These are phyloP conservation scores for Rhodotorula sp. DNA, from an alignment of 1,284 basidiomycete genomes.

Conservation along the genomic window DNA sequence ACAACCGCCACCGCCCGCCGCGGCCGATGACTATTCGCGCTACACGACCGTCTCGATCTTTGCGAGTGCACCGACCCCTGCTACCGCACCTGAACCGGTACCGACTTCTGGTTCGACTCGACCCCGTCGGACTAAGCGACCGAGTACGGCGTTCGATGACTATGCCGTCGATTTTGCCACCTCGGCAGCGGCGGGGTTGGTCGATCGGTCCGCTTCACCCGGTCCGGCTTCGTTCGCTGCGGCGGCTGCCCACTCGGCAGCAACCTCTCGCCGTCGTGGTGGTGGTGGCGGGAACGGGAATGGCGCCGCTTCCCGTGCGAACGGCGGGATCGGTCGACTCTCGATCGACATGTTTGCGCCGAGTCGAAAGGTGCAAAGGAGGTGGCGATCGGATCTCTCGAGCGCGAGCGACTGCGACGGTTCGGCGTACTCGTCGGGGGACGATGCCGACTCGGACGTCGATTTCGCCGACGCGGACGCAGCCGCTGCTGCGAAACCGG, in stretches of 20 bases:
- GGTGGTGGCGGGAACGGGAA: too few relatives aligned
- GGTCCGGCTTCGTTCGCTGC: background rate
- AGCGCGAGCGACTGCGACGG: slow-evolving; percentile 19
- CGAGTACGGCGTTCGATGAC: slow-evolving; percentile 21
- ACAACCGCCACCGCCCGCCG: too few relatives aligned
- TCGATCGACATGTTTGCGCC: background rate
- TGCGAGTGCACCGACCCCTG: background rate
- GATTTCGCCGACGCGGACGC: background rate
- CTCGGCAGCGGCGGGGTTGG: slow-evolving; percentile 1
- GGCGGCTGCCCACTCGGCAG: too few relatives aligned
- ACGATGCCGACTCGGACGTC: slow-evolving; percentile 1
- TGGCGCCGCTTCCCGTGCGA: too few relatives aligned
- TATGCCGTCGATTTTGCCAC: slow-evolving; percentile 16
- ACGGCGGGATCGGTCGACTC: background rate
- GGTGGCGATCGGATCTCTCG: slow-evolving; percentile 8
- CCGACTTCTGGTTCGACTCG: background rate
- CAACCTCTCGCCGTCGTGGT: too few relatives aligned
- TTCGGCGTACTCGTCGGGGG: background rate
- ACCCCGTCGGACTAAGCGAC: slow-evolving; percentile 17
- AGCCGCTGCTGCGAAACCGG: background rate
- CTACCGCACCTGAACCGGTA: background rate
- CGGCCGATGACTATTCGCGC: too few relatives aligned
- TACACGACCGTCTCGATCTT: background rate
- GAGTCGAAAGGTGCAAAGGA: background rate
- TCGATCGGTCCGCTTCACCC: slow-evolving; percentile 1